phyloP scores from a whole-genome alignment of 441 rosid species.

The Manihot esculenta region DNA sequence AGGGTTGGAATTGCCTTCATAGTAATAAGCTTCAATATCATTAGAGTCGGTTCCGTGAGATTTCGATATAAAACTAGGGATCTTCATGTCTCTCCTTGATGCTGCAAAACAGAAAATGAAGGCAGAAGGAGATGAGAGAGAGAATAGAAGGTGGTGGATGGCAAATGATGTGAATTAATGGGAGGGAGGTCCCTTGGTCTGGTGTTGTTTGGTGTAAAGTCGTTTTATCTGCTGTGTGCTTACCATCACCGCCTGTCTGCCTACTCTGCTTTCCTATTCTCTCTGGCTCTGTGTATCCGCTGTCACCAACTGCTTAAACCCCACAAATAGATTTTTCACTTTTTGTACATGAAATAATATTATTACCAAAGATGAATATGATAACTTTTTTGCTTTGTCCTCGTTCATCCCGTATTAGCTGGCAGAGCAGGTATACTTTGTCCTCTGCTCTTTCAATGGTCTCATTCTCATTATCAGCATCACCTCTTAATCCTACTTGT shows the following conservation, averaged over 20 bases:
- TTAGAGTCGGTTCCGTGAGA: too few species aligned
- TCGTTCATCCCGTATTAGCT: constrained; percentile 34
- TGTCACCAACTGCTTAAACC: constrained; percentile 5
- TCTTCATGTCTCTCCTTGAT: too few species aligned
- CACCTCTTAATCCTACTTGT: neutral
- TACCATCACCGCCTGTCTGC: constrained; percentile 21
- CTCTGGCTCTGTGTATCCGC: neutral
- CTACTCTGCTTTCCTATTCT: too few species aligned
- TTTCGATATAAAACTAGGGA: too few species aligned
- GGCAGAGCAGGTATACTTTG: constrained; percentile 36
- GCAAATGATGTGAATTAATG: neutral
- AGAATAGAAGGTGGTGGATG: neutral
- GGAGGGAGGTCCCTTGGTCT: constrained; percentile 29
- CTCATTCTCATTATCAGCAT: neutral
- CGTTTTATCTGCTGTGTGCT: constrained; percentile 17
- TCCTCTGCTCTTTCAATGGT: constrained; percentile 1
- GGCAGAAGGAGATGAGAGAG: too few species aligned
- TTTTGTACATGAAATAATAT: neutral
- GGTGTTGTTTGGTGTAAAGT: constrained; percentile 34
- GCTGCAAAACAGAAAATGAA: too few species aligned
- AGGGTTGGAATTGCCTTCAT: neutral
- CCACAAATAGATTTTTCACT: constrained; percentile 13
- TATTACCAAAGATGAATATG: too few species aligned
- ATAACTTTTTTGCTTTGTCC: neutral
- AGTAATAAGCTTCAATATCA: too few species aligned